These are phyloP conservation scores for Nicotiana otophora DNA, from an alignment of 257 asterid species.

Conservation along the genomic window DNA sequence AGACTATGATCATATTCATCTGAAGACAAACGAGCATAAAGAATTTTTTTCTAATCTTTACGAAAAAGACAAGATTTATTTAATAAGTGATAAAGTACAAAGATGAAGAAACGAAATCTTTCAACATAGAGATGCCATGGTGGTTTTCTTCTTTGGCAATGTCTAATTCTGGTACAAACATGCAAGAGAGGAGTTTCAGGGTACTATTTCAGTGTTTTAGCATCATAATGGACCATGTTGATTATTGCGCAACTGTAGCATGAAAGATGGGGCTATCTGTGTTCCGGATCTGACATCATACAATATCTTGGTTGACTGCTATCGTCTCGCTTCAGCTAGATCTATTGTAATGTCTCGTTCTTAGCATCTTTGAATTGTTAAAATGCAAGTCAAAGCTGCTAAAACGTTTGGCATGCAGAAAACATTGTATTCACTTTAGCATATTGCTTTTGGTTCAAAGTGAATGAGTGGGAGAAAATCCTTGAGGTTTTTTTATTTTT, in stretches of 20 bases:
- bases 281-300: background rate
- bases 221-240: background rate
- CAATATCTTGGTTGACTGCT: background rate
- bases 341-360: background rate
- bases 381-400: background rate
- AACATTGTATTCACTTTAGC: background rate
- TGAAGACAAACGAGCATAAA: background rate
- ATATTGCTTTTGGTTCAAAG: background rate
- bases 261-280: background rate
- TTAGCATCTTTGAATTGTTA: background rate
- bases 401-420: background rate
- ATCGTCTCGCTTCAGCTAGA: background rate
- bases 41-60: background rate
- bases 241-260: background rate
- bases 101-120: background rate
- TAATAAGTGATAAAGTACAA: background rate
- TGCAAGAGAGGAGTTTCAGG: background rate
- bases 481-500: background rate
- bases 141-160: background rate
- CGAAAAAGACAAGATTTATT: background rate
- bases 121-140: background rate
- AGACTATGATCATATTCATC: background rate
- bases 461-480: background rate
- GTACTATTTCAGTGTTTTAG: background rate
- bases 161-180: background rate